Base-by-base conservation (phyloP, 2,329 filamentous ascomycete genomes). In the Monosporascus sp. region DNA sequence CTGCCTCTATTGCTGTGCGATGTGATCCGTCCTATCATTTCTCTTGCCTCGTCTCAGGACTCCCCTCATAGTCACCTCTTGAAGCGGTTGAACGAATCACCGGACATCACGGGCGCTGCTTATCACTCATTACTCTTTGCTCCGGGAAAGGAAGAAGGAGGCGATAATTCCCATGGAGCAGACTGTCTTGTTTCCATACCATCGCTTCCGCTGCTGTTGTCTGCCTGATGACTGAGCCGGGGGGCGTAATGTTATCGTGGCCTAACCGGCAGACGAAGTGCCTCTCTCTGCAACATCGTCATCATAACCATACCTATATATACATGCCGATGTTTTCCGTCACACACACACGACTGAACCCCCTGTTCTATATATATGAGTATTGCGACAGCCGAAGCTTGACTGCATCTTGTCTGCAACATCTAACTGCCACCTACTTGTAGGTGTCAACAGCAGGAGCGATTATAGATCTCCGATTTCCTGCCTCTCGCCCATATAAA, bases 401-500 rank as follows among this genome's bases (percentile, higher is more conserved):
- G 31, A 35, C 31, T 35, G 31, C 31, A 35, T 35, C 31, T 35
- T 14, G 31, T 35, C 31, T 25, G 41, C 5, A 25, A 14, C 14
- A 44, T 44, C n/a, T 18, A 22, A 44, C 20, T 11, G 22, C 7
- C 14, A 44, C 41, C n/a, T 15, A 6, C 18, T 20, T 14, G 22
- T 14, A 20, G 18, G 8, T 43, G 2, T 11, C 9, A 8, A 9
- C 14, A 6, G n/a, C 18, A 20, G 11, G 39, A 46, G 22, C 17
- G 8, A 18, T 27, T 22, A 46, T 17, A 14, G 24, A 31, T 31
- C 39, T 20, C 39, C 9, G 17, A 9, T 22, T 11, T 52, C 50
- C 57, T 50, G 55, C 52, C 56, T 57, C 52, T 62, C 52, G 56
- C 52, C 50, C 38, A 48, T 11, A 8, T 25, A 59, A 58, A 51